Base-by-base conservation (phyloP, 495 filamentous ascomycete genomes). In the Aspergillus nidulans region DNA sequence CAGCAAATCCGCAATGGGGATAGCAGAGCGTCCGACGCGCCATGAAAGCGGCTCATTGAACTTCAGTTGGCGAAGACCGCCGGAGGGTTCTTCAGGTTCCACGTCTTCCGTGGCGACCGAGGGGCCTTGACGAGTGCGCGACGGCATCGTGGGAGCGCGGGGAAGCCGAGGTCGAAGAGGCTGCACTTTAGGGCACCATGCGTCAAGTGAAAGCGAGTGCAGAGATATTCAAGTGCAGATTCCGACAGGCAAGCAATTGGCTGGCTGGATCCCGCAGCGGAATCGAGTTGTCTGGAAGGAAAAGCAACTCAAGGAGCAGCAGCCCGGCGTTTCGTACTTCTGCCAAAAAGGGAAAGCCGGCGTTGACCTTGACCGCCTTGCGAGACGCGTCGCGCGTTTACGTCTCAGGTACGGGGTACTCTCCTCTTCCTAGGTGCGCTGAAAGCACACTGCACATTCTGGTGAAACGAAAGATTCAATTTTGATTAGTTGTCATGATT, bases 11-110 rank as follows among this genome's bases (percentile, higher is more conserved):
- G 81, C 86, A 44, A 92, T 85, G 36, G 87, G 77, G 62, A 99
- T 96, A 50, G 89, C 81, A 26, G 79, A 70, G 65, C 89, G 94
- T 49, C 92, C 95, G 44, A 91, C 88, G 63, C 88, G 88, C 90
- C 95, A 97, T 71, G 91, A 86, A 36, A 99, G 72, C 16, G 90
- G 80, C 63, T 97, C 87, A 62, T 92, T 84, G 81, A 97, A 97
- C 55, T 75, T 62, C 46, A 77, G 63, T 40, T 60, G 66, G 53
- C 61, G 69, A 65, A 76, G 73, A 36, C 66, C 73, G 47, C 51
- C 47, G 21, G 69, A 47, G 15, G 63, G 60, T 25, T 72, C 68
- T 52, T 64, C 62, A 9, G 65, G 40, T 53, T 69, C 66, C 57
- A 64, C 63, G 55, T 59, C 70, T 63, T 74, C 72, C 26, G 68